Base-by-base conservation (phyloP, 148 eudicot genomes). In the Camellia japonica region DNA sequence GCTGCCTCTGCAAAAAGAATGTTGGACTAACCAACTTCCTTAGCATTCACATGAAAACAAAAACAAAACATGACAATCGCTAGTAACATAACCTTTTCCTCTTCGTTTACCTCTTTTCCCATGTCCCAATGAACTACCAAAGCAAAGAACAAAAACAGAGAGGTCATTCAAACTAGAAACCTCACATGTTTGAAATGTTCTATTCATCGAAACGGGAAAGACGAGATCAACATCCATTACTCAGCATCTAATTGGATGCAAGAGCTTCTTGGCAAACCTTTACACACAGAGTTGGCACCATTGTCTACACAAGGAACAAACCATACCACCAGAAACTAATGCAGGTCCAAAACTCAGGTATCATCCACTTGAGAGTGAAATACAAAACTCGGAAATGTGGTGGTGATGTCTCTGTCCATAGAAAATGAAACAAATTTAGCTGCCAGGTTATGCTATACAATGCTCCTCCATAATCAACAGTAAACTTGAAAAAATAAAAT, bases 331-430 rank as follows among this genome's bases (percentile, higher is more conserved):
- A 3, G 43, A 51, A 12, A 72, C 60, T 10, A 1, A n/a, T 20
- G 58, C 11, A 65, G 42, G 2, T 73, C 65, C 55, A 7, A 38
- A 54, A 56, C 76, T 82, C 80, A 87, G 77, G 85, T 82, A 64
- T 87, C 89, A 68, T 87, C 85, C 76, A 87, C 89, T 84, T 84
- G 84, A 52, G 89, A 87, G 80, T 86, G 84, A 72, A 86, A 86
- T 16, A 86, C 89, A 81, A 86, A 86, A 73, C 89, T 86, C 7
- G 89, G 89, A 71, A 87, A 87, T 77, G 89, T 82, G 61, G 87
- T 87, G 65, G 89, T 87, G 71, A 87, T 87, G 58, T 87, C 89
- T 80, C 89, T 87, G 87, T 44, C n/a, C 49, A 62, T 10, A 10
- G 49, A 74, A 74, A 74, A 20, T 30, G 11, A 38, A 59, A 9